Evolutionary conservation across 345 rosid species (phyloP).

Genomic region (Nephelium lappaceum): DNA sequence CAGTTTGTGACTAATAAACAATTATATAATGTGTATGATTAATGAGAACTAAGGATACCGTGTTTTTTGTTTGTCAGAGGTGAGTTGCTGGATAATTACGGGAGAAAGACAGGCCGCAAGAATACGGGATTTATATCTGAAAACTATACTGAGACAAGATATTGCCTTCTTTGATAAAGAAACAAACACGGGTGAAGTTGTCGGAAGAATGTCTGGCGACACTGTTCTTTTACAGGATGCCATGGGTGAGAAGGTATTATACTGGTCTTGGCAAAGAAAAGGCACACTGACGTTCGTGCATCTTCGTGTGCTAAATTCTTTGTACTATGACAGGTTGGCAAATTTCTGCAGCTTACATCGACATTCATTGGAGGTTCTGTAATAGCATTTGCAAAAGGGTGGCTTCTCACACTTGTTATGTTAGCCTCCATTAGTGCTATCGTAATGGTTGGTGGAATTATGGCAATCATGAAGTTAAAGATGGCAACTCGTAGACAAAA

Average conservation of each 20-base stretch:
- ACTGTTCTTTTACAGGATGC: slow-evolving; percentile 93
- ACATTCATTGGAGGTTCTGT: slow-evolving; percentile 82
- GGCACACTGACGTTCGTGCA: background rate
- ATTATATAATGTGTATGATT: background rate
- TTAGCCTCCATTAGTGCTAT: slow-evolving; percentile 62
- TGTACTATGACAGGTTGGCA: slow-evolving; percentile 65
- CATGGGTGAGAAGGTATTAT: slow-evolving; percentile 87
- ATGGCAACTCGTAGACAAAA: slow-evolving; percentile 63
- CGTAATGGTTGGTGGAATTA: slow-evolving; percentile 58
- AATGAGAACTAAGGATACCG: slow-evolving; percentile 1
- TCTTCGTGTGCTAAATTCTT: background rate
- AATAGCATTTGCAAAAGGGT: slow-evolving; percentile 73
- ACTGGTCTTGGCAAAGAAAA: background rate
- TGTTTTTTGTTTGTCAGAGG: slow-evolving; percentile 55
- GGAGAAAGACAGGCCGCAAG: slow-evolving; percentile 89
- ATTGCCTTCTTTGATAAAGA: slow-evolving; percentile 77
- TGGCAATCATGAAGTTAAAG: slow-evolving; percentile 59
- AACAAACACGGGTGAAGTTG: slow-evolving; percentile 88
- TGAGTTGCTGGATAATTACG: slow-evolving; percentile 82
- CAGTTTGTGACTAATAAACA: background rate
- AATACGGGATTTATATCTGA: slow-evolving; percentile 68
- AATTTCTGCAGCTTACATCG: slow-evolving; percentile 65
- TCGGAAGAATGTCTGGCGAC: slow-evolving; percentile 95
- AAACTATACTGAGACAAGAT: slow-evolving; percentile 82
- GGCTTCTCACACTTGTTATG: slow-evolving; percentile 88